These are phyloP conservation scores for Termitomyces eurrhizus DNA, from an alignment of 768 basidiomycete species.

Conservation along the genomic window DNA sequence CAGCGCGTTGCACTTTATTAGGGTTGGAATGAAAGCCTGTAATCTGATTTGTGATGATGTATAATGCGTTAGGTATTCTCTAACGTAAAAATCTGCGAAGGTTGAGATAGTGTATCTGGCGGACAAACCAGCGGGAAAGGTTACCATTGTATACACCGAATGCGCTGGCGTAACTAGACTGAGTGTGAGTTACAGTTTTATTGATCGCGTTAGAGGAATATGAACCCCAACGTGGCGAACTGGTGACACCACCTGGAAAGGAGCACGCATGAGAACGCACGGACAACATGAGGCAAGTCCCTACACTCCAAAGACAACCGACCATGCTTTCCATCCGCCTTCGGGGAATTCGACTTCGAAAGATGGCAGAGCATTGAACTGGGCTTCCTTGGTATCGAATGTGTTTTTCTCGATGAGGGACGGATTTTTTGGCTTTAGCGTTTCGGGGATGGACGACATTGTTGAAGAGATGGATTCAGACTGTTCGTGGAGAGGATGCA, in stretches of 20 bases:
- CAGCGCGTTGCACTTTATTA: neutral
- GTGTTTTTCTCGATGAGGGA: neutral
- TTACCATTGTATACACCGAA: slow-evolving; percentile 22
- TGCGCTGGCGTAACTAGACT: slow-evolving; percentile 19
- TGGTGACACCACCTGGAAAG: slow-evolving; percentile 21
- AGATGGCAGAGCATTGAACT: neutral
- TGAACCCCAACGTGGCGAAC: slow-evolving; percentile 23
- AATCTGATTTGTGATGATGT: slow-evolving; percentile 24
- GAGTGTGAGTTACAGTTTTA: neutral
- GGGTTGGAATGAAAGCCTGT: neutral
- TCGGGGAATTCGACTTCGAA: slow-evolving; percentile 14
- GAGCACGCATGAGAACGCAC: neutral
- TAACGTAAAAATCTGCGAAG: slow-evolving; percentile 22
- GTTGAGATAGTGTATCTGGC: neutral
- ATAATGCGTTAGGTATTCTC: slow-evolving; percentile 20
- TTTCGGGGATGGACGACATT: neutral
- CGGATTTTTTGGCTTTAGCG: neutral
- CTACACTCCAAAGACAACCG: slow-evolving; percentile 23
- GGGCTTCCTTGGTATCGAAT: neutral
- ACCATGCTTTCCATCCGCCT: slow-evolving; percentile 24
- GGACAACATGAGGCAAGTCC: neutral
- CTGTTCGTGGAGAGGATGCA: neutral
- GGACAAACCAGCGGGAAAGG: no score
- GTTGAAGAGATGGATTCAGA: neutral
- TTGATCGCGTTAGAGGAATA: neutral